Conservation (phyloP, 2,329 filamentous ascomycete species). For the Venturia oleaginea region DNA sequence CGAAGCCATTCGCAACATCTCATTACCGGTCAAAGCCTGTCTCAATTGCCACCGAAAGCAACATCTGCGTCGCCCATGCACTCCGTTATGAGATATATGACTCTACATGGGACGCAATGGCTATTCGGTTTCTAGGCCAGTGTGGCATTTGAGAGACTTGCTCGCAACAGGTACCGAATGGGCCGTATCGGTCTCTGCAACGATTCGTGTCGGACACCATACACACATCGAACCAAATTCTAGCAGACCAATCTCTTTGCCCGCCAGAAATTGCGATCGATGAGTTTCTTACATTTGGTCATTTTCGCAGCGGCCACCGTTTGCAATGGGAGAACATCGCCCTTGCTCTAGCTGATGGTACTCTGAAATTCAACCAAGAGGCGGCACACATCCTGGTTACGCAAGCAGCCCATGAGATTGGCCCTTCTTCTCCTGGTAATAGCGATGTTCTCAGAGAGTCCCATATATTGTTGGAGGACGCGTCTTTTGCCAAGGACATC, state of each 20-base stretch:
- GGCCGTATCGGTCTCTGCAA: neutral
- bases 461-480: neutral
- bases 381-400: constrained; percentile 41
- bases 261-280: constrained; percentile 39
- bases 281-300: constrained; percentile 46
- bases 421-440: constrained; percentile 21
- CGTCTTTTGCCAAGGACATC: neutral
- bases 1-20: neutral
- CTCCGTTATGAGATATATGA: neutral
- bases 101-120: neutral
- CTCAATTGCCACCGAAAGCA: neutral
- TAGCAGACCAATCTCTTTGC: constrained; percentile 40
- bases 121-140: neutral
- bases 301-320: constrained; percentile 36
- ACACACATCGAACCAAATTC: neutral
- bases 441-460: neutral
- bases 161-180: neutral
- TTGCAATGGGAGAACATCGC: constrained; percentile 42
- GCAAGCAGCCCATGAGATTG: constrained; percentile 47
- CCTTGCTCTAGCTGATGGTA: constrained; percentile 43
- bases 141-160: neutral
- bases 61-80: neutral
- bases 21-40: neutral
- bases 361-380: constrained; percentile 50
- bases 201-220: neutral